Evolutionary conservation across 129 eudicot genomes (phyloP), one percentile per base, ranked within the genome.

Genomic region (Heracleum sosnowskyi): DNA sequence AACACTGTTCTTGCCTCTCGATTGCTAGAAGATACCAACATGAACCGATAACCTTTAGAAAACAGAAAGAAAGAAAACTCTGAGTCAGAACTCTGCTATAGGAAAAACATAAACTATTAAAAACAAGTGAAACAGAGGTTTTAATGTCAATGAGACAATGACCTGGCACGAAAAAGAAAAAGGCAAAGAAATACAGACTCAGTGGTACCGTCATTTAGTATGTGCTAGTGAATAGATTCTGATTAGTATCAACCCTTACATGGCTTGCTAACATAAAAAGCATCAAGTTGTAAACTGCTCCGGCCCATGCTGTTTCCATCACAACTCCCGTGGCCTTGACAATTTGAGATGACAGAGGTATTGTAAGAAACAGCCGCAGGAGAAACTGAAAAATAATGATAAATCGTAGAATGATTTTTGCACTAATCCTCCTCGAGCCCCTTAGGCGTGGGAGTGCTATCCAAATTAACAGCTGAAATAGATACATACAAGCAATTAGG

Each of bases 201-300:
- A 37, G 46, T n/a, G n/a, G n/a, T n/a, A 69, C 4, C 2, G 73
- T 31, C 73, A 16, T 17, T 1, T 34, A 34, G 73, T 11, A 69
- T 36, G 40, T 69, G 45, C 33, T 71, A 11, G 75, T 17, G 2
- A 39, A 39, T 37, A 18, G 31, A 40, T 72, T 49, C 16, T 11
- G 34, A 39, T 40, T 72, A 72, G 28, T 40, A 12, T 37, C 35
- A 41, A 11, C 24, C 81, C 91, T 79, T 87, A 91, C 98, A 86
- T 93, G 98, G 82, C 97, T 92, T 33, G 97, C 95, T 75, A 93
- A 79, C 86, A 93, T 80, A 64, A 78, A 93, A 28, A 93, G 85
- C 82, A 87, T 78, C 7, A 93, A 81, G 75, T 93, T 89, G 79
- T 79, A 93, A 75, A 86, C 94, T 60, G 97, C 94, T 20, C 98